Evolutionary conservation across 2,329 filamentous ascomycete species (phyloP).

Genomic region (Coniochaeta ligniaria): DNA sequence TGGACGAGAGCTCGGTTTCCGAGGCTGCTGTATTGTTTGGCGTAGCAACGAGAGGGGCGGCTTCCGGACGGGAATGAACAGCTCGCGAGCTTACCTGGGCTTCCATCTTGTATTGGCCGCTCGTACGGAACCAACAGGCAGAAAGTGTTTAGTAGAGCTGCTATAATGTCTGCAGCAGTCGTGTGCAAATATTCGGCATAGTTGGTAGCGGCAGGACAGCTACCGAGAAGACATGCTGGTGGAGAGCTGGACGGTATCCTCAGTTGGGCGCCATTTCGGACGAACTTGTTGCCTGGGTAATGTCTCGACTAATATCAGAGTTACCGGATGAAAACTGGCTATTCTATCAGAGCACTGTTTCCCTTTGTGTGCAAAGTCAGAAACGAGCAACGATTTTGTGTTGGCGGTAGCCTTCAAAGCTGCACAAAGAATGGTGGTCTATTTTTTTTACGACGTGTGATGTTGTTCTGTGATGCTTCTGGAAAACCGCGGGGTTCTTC

Average conservation of each 20-base stretch:
- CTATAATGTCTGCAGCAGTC: constrained; percentile 20
- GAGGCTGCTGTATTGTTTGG: not conserved
- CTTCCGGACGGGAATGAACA: not conserved
- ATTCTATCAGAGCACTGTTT: not conserved
- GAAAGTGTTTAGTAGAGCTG: constrained; percentile 11
- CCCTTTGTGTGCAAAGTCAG: not conserved
- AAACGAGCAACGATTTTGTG: not conserved
- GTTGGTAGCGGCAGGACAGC: constrained; percentile 13
- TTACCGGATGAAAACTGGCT: not conserved
- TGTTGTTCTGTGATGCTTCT: constrained; percentile 1
- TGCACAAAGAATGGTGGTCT: not conserved
- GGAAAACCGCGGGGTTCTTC: not conserved
- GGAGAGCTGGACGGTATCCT: constrained; percentile 1
- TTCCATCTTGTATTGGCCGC: constrained; percentile 5
- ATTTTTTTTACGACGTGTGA: not conserved
- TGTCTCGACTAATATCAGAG: not conserved
- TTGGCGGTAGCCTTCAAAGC: not conserved
- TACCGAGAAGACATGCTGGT: constrained; percentile 13
- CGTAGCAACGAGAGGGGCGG: not conserved
- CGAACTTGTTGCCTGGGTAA: not conserved
- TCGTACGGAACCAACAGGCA: constrained; percentile 1
- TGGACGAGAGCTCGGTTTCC: not conserved
- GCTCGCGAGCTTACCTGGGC: not conserved
- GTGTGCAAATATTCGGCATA: constrained; percentile 15
- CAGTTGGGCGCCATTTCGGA: constrained; percentile 13